Conservation (phyloP, 192 early-diverging fungal species). For the Coemansia sp. region DNA sequence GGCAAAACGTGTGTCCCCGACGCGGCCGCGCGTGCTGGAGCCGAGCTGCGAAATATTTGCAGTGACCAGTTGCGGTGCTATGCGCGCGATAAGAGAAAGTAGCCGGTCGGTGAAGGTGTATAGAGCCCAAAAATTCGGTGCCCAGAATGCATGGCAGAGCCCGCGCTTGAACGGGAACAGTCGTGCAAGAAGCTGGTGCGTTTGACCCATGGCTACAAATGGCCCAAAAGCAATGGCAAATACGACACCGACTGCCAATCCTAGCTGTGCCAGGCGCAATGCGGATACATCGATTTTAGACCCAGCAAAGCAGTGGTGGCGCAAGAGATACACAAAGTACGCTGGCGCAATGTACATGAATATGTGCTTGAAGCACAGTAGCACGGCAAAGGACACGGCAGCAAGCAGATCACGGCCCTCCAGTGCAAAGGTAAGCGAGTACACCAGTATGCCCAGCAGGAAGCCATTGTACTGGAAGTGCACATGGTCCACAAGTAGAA, state of each 20-base stretch:
- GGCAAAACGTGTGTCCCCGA: slow-evolving; percentile 84
- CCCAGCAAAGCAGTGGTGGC: slow-evolving; percentile 66
- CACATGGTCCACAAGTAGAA: slow-evolving; percentile 88
- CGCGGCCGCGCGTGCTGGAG: slow-evolving; percentile 83
- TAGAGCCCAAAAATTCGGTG: slow-evolving; percentile 96
- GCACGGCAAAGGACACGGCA: slow-evolving; percentile 77
- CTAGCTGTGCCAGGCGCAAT: slow-evolving; percentile 63
- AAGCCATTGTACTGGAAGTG: slow-evolving; percentile 99
- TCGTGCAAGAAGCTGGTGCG: slow-evolving; percentile 73
- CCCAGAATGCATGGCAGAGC: slow-evolving; percentile 95
- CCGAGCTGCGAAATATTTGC: slow-evolving; percentile 5
- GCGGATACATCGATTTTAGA: slow-evolving; percentile 8
- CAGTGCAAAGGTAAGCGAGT: slow-evolving; percentile 71
- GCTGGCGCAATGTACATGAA: slow-evolving; percentile 89
- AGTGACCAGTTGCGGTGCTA: background rate
- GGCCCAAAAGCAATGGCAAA: slow-evolving; percentile 85
- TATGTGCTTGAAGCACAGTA: slow-evolving; percentile 98
- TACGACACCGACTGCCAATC: slow-evolving; percentile 60
- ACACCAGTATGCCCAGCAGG: slow-evolving; percentile 82
- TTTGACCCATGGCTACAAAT: slow-evolving; percentile 67
- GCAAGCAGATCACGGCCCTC: slow-evolving; percentile 56
- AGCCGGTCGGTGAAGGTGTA: slow-evolving; percentile 80
- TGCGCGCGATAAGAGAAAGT: slow-evolving; percentile 26
- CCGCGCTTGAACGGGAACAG: slow-evolving; percentile 98
- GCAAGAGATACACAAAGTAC: slow-evolving; percentile 87